These are phyloP conservation scores for Metschnikowia shivogae DNA, from an alignment of 805 yeast genomes.

Conservation along the genomic window DNA sequence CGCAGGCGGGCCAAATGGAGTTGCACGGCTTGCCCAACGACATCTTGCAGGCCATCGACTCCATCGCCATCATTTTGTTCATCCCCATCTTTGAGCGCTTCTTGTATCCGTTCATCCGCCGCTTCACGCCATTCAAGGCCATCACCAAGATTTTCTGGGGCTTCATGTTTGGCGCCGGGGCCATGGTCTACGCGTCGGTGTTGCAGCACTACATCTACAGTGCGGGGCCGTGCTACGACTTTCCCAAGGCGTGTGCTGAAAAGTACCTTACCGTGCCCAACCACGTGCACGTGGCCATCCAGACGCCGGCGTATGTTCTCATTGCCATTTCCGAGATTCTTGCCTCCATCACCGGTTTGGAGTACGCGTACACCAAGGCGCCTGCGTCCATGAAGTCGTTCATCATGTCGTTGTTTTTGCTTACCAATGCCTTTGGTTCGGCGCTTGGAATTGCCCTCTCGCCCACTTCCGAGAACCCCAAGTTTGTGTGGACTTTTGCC, in stretches of 20 bases:
- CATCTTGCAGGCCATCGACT: slow-evolving; percentile 70
- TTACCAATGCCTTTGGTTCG: slow-evolving; percentile 74
- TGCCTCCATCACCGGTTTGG: slow-evolving; percentile 77
- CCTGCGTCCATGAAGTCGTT: slow-evolving; percentile 65
- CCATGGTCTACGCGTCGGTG: slow-evolving; percentile 76
- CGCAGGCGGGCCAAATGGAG: slow-evolving; percentile 73
- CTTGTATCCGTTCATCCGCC: slow-evolving; percentile 46
- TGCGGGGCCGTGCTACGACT: slow-evolving; percentile 70
- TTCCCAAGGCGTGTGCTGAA: slow-evolving; percentile 53
- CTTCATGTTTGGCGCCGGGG: slow-evolving; percentile 56
- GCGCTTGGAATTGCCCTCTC: slow-evolving; percentile 72
- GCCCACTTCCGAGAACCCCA: slow-evolving; percentile 63
- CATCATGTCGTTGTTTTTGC: slow-evolving; percentile 60
- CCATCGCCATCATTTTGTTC: slow-evolving; percentile 70
- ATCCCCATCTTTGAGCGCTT: slow-evolving; percentile 62
- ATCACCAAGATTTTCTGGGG: slow-evolving; percentile 70
- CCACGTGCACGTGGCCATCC: slow-evolving; percentile 63
- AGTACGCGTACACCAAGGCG: slow-evolving; percentile 81
- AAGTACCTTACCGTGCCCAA: slow-evolving; percentile 40
- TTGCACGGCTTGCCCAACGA: slow-evolving; percentile 78
- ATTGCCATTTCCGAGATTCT: slow-evolving; percentile 74
- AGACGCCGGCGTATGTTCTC: slow-evolving; percentile 67
- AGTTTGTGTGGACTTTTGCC: slow-evolving; percentile 64
- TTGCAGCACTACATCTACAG: slow-evolving; percentile 65
- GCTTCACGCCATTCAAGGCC: slow-evolving; percentile 57